Base-by-base conservation (phyloP, 2,329 filamentous ascomycete genomes). In the Ceratocystis colombiana region DNA sequence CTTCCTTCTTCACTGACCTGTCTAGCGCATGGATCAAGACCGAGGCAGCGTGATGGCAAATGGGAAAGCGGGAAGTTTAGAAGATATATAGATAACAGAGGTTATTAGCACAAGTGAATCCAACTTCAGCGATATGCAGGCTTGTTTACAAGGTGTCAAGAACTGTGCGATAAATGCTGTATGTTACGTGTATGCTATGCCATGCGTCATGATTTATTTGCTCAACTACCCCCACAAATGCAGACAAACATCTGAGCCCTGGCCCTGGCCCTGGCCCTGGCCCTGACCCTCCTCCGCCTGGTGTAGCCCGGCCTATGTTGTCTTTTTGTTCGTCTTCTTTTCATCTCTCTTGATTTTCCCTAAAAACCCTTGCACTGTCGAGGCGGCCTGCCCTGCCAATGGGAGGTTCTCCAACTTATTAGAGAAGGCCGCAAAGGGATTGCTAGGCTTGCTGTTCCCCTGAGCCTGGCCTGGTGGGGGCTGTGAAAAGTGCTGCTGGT, bases 1-100 rank as follows among this genome's bases (percentile, higher is more conserved):
- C 79, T 0, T 79, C 78, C 37, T 82, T 82, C 70, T 79, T 78
- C 62, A 81, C 78, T 0, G 73, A 81, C 67, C 70, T 82, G 67
- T 71, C 73, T 22, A 75, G 76, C 46, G 70, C 74, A 28, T 77
- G 77, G 68, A 64, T 79, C 44, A 68, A 71, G 64, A 69, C 65
- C 6, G 48, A 57, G 25, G 65, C 63, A 10, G 64, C 59, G 17
- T 68, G 61, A 48, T 28, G 22, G 10, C 5, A 17, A 22, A 22
- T n/a, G n/a, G 28, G 12, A 30, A 25, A 41, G 10, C 37, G 12
- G 30, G 4, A 7, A 44, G 41, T 55, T 28, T 25, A 44, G 12
- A 28, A 45, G 45, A 28, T 17, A 20, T 46, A 5, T 20, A 25
- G 33, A 45, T 62, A 63, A 33, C 22, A 63, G 10, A 45, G 44